phyloP scores from a whole-genome alignment of 257 asterid species.

The Solanum phureja region DNA sequence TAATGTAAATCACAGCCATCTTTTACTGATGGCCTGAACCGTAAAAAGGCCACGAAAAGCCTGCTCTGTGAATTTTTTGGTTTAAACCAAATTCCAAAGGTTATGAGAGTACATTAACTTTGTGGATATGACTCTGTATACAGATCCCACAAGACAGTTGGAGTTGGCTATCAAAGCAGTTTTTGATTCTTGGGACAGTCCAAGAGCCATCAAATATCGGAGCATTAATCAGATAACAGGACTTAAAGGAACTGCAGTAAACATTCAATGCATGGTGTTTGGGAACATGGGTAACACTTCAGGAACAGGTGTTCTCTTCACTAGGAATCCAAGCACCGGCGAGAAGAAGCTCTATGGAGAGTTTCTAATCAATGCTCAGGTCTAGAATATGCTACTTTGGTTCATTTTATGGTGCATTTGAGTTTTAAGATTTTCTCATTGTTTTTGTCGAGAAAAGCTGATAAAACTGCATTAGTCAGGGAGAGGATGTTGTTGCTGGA shows the following conservation, averaged over 20 bases:
- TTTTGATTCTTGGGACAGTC: constrained; percentile 94
- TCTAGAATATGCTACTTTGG: constrained; percentile 2
- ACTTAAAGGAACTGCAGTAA: constrained; percentile 89
- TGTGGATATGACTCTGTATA: neutral
- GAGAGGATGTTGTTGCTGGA: constrained; percentile 98
- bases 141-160: constrained; percentile 80
- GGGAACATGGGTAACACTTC: constrained; percentile 98
- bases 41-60: neutral
- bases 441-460: neutral
- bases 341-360: constrained; percentile 95
- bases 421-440: neutral
- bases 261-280: constrained; percentile 95
- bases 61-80: neutral
- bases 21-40: neutral
- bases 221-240: constrained; percentile 84
- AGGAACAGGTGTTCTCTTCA: constrained; percentile 94
- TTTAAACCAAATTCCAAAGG: neutral
- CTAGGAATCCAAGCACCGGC: constrained; percentile 91
- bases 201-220: constrained; percentile 77
- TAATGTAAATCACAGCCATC: constrained; percentile 1
- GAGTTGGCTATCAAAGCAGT: constrained; percentile 87
- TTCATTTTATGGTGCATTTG: neutral
- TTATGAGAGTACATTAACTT: neutral
- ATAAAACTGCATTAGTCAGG: constrained; percentile 30
- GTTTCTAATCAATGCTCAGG: constrained; percentile 92